Evolutionary conservation across 2,329 filamentous ascomycete species (phyloP).

Genomic region (Scolecobasidium constrictum): DNA sequence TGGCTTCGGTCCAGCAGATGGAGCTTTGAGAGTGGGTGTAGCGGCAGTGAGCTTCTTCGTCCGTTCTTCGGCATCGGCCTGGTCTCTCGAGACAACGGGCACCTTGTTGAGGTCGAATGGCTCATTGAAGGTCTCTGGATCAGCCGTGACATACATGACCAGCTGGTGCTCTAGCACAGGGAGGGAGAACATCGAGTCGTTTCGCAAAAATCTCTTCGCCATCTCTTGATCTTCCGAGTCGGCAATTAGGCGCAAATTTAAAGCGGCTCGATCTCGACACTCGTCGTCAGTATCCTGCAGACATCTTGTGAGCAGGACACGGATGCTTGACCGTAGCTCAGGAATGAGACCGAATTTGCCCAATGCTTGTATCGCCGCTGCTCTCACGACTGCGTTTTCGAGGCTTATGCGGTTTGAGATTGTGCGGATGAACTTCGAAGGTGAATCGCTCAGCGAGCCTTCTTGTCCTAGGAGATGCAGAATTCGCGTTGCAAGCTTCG

Average conservation of each 20-base stretch:
- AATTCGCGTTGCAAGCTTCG: constrained; percentile 91
- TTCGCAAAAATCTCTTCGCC: constrained; percentile 82
- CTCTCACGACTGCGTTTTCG: constrained; percentile 91
- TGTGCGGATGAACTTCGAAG: constrained; percentile 97
- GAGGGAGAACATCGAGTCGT: constrained; percentile 91
- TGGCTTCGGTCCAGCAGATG: constrained; percentile 69
- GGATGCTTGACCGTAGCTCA: constrained; percentile 92
- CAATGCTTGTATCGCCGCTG: constrained; percentile 87
- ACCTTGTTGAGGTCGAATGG: constrained; percentile 89
- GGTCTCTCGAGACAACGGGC: constrained; percentile 87
- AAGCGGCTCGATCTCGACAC: constrained; percentile 85
- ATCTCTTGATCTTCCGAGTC: constrained; percentile 86
- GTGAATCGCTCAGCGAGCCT: constrained; percentile 87
- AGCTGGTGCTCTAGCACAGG: constrained; percentile 71
- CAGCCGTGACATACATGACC: constrained; percentile 92
- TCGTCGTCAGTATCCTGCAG: constrained; percentile 96
- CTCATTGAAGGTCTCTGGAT: constrained; percentile 70
- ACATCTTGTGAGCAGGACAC: constrained; percentile 83
- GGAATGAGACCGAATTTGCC: constrained; percentile 96
- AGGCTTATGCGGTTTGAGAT: constrained; percentile 98
- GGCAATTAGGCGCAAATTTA: constrained; percentile 85
- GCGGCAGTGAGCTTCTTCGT: constrained; percentile 94
- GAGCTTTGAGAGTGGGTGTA: constrained; percentile 87
- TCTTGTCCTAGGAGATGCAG: constrained; percentile 88
- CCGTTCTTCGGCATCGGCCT: constrained; percentile 90